Evolutionary conservation across 2,329 filamentous ascomycete genomes (phyloP).

Genomic region (Microcyclosporella mali): DNA sequence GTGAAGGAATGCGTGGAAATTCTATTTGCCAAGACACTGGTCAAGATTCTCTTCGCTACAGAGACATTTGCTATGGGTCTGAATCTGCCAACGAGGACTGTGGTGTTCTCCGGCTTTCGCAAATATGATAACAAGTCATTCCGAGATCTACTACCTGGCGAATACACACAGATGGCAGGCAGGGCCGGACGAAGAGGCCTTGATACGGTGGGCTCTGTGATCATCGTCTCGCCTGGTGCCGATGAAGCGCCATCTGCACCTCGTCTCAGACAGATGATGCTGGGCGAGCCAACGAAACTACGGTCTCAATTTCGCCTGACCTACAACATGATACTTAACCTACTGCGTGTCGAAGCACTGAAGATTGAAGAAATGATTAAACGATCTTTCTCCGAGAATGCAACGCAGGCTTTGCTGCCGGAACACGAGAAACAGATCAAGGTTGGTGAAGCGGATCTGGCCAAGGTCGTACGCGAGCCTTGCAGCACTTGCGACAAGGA

Average conservation of each 20-base stretch:
- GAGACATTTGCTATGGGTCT: constrained; percentile 99
- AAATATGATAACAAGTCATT: constrained; percentile 94
- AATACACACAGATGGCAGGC: constrained; percentile 98
- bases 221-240: constrained; percentile 74
- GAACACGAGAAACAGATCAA: constrained; percentile 95
- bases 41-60: constrained; percentile 95
- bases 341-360: constrained; percentile 87
- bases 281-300: constrained; percentile 90
- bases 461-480: constrained; percentile 78
- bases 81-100: constrained; percentile 89
- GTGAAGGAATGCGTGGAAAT: constrained; percentile 98
- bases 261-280: constrained; percentile 84
- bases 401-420: constrained; percentile 85
- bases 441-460: constrained; percentile 82
- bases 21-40: constrained; percentile 85
- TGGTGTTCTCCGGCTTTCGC: constrained; percentile 93
- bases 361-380: constrained; percentile 99
- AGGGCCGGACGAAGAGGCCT: constrained; percentile 87
- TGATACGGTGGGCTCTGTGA: constrained; percentile 87
- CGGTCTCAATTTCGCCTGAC: constrained; percentile 94
- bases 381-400: constrained; percentile 96
- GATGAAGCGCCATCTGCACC: constrained; percentile 84
- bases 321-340: constrained; percentile 98
- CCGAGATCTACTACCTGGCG: constrained; percentile 82
- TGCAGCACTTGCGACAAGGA: constrained; percentile 76